Base-by-base conservation (phyloP, 2,329 filamentous ascomycete species). In the Fusarium scirpi region DNA sequence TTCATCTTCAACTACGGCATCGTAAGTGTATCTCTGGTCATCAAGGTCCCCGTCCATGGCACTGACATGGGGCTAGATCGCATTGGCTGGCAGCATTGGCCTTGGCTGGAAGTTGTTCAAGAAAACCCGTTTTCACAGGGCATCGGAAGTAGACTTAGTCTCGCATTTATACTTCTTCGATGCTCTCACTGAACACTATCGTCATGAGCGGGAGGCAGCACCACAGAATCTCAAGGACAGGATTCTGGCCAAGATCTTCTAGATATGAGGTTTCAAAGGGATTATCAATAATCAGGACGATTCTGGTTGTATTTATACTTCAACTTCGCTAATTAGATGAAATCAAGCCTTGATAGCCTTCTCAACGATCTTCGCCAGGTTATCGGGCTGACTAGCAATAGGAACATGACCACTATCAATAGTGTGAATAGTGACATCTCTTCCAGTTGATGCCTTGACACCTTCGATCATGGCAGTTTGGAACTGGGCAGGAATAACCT, bases 391-490 rank as follows among this genome's bases (percentile, higher is more conserved):
- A 15, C 60, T 69, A 3, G 24, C 8, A 1, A 5, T 29, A 3
- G 66, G 66, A 1, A 46, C 55, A 20, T 69, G 66, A 2, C 65
- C 66, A 18, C 49, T 55, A 0, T 61, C 20, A 0, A 69, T 16
- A 6, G 16, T 57, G 15, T 69, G 44, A 2, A 57, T 52, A 4
- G 10, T 13, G 11, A 65, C 54, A 6, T 69, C 54, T 4, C 15
- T 60, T 11, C 38, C 46, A n/a, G 41, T 51, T 3, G 34, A 69
- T 1, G 38, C 16, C 24, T 63, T 58, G 11, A 58, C 40, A 16
- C 38, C 49, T 30, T 70, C 66, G 1, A 70, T 63, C 66, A 70
- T 67, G 6, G 12, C 57, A 3, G 32, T 43, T 3, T 70, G 67
- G 10, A 49, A 58, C 7, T 40, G 27, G 2, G 53, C 27, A 3